Base-by-base conservation (phyloP, 2,329 filamentous ascomycete species). In the Epichloe typhina region DNA sequence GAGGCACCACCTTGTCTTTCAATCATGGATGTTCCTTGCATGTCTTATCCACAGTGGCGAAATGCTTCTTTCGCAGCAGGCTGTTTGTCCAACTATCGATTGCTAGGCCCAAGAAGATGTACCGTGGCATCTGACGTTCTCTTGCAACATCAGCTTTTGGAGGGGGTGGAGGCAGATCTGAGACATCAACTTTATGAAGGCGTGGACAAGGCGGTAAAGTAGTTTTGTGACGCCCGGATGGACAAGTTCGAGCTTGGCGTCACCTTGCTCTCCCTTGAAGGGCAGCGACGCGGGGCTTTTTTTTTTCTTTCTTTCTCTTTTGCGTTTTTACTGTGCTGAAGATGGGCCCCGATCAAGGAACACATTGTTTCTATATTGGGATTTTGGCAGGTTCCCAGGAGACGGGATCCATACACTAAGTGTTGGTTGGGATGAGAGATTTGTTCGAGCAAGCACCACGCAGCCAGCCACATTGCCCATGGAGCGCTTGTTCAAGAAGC, bases 21-120 rank as follows among this genome's bases (percentile, higher is more conserved):
- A 5, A 49, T 33, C 46, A 46, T 52, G 50, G 42, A 49, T 49
- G 50, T 49, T 49, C 46, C 50, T 46, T 46, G 50, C 46, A 40
- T 35, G 17, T 39, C 12, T n/a, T 7, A 19, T 46, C 45, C 45
- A 37, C 45, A 46, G 45, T 38, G 45, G 33, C 33, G 36, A 37
- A 42, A 21, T 9, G 13, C 40, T 42, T 8, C 31, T 31, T 31
- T 21, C 3, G 40, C 40, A 42, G 40, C 40, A 12, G 40, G 40
- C 40, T 19, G 13, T 23, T 42, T 42, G 19, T 17, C 19, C 40
- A 42, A 42, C 40, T 42, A 42, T 42, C 21, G 19, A 42, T 5
- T 12, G 19, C n/a, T 19, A 42, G 40, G 21, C 12, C 19, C 11
- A 1, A 7, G 31, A 11, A 11, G 31, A 31, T 9, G 31, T 11